Base-by-base conservation (phyloP, 306 rosid genomes). In the Malus sieversii region DNA sequence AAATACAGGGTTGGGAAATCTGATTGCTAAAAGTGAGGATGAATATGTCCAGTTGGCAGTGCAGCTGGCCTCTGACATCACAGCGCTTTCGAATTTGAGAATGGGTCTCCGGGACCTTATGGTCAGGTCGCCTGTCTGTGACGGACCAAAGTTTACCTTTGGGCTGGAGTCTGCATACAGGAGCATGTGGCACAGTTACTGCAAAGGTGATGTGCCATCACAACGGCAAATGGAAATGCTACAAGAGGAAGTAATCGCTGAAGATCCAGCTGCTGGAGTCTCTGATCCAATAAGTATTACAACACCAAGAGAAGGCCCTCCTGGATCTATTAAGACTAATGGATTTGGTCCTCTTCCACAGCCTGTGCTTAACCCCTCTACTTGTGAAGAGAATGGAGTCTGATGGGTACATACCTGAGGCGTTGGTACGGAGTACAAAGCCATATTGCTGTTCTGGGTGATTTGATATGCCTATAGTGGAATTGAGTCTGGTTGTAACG, bases 171-270 rank as follows among this genome's bases (percentile, higher is more conserved):
- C 88, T 20, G 57, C 85, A 51, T 92, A 89, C 74, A 81, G 99
- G 66, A 85, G 83, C 52, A 90, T 95, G 89, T 95, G 99, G 99
- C 84, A 74, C 68, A 82, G 91, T 73, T 95, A 95, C 83, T 95
- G 99, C 74, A 82, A 90, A 71, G 99, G 99, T 25, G 99, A 95
- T 29, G 88, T 90, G 70, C 99, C 97, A 22, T 90, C 99, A 79
- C 85, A 84, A 77, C 86, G 83, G 77, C 87, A 82, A 76, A 58
- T 90, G 65, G 90, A 86, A 67, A 71, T 77, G 79, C 84, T 88
- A 74, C 83, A 88, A 80, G 81, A 76, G 40, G 66, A 82, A 46
- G 82, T 63, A n/a, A 30, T 78, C 45, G 30, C 73, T 10, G 77
- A 67, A 62, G 91, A 85, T 14, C 77, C 88, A 19, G 59, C 84